Evolutionary conservation across 2,329 filamentous ascomycete genomes (phyloP), one percentile per base, ranked within the genome.

Genomic region (Aureobasidium melanogenum): DNA sequence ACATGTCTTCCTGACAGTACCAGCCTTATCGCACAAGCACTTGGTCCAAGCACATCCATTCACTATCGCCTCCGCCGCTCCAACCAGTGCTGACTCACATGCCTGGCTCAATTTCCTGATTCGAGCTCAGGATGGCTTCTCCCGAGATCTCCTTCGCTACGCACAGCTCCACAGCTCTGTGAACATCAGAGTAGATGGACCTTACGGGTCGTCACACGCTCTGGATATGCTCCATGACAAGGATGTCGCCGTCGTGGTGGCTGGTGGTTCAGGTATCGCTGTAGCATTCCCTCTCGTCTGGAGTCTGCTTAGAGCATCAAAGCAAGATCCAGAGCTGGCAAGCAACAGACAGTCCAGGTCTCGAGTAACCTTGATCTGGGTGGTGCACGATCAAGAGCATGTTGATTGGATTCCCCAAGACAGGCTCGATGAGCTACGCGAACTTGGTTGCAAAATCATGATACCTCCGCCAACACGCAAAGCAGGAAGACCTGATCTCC

Each of bases 251-350:
- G 70, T 88, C 4, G 69, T 88, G 12, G 74, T 88, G 9, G 84
- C 84, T 1, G 84, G 85, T 3, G 85, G 85, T 0, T 84, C 82
- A 30, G 85, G 85, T 5, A 85, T 88, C 47, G 85, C 84, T 1
- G 84, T 87, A 26, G 79, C 80, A 0, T 86, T 85, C 67, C 84
- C 84, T 0, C 73, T 88, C 2, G 74, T 82, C 1, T 84, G 82
- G 74, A 74, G 79, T n/a, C 59, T 72, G 15, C 52, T 71, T 2
- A 41, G n/a, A 17, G 58, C 62, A 57, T 14, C 64, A 63, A 54
- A 64, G 39, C 61, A 26, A 65, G 67, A 66, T 62, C 51, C 65
- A 63, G 58, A 68, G 68, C 26, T 64, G 48, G 63, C 36, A 62
- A 65, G 51, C 12, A 34, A 39, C 58, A 54, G 51, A 30, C 63